These are phyloP conservation scores for Aspergillus transmontanensis DNA, from an alignment of 2,329 filamentous ascomycete species.

Conservation along the genomic window DNA sequence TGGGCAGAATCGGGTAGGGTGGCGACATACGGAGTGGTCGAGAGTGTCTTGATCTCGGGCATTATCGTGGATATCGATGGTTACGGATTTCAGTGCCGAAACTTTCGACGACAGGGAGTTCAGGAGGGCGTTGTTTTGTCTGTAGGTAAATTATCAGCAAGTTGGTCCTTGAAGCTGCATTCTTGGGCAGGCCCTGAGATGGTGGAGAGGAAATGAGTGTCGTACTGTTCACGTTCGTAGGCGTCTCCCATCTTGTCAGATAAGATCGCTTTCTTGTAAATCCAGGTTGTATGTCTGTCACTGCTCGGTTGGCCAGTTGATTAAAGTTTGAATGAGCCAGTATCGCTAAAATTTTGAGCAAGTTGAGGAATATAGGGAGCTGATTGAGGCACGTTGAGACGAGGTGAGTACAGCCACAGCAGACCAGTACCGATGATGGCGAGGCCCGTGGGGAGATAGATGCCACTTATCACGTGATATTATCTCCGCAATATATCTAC, in stretches of 20 bases:
- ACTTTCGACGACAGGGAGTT: constrained; percentile 90
- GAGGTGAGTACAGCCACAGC: neutral
- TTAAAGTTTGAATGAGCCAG: neutral
- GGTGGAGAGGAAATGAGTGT: constrained; percentile 9
- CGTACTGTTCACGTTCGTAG: constrained; percentile 72
- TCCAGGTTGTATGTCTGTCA: neutral
- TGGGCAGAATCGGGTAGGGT: neutral
- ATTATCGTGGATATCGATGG: constrained; percentile 97
- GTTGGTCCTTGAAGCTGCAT: neutral
- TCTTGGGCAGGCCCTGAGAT: neutral
- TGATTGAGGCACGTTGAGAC: neutral
- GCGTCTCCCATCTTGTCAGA: constrained; percentile 66
- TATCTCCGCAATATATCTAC: neutral
- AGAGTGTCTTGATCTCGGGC: constrained; percentile 86
- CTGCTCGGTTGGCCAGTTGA: neutral
- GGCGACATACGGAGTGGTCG: constrained; percentile 72
- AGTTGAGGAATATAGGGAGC: neutral
- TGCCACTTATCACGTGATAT: constrained; percentile 7
- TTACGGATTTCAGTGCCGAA: constrained; percentile 86
- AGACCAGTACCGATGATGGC: neutral
- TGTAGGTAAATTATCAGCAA: constrained; percentile 32
- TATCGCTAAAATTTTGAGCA: neutral
- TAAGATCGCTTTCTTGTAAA: neutral
- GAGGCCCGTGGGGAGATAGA: constrained; percentile 1
- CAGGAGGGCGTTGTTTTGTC: constrained; percentile 93